Percentiles rank a stretch among this genome's conserved stretches.
Evolutionary conservation across 139 green algal species (phyloP).

Genomic region (Closterium sp.): DNA sequence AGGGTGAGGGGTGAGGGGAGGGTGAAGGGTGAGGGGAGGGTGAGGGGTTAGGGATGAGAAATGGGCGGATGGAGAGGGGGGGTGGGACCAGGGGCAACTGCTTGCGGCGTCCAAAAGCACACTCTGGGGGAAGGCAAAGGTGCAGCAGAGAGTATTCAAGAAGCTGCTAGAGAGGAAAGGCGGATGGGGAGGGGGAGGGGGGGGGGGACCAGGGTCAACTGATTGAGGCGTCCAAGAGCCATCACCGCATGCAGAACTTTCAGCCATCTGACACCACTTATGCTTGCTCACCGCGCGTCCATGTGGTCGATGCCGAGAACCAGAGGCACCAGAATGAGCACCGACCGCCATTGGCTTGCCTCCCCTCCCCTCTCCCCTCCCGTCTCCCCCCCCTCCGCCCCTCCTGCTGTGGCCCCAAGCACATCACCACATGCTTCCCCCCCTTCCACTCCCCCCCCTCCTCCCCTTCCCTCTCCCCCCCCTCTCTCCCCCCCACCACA

Average conservation of each 20-base stretch:
- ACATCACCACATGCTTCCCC: not conserved
- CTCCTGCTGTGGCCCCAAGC: not conserved
- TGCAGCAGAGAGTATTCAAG: not conserved
- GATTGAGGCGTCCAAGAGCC: too few relatives aligned
- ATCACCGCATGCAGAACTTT: too few relatives aligned
- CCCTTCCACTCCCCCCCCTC: not conserved
- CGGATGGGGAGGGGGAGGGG: too few relatives aligned
- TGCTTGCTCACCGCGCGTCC: not conserved
- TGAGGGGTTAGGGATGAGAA: too few relatives aligned
- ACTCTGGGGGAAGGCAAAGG: not conserved
- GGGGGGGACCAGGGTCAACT: too few relatives aligned
- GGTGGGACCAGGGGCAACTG: too few relatives aligned
- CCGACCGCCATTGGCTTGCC: not conserved
- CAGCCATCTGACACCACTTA: too few relatives aligned
- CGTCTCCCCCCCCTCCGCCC: not conserved
- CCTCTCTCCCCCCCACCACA: not conserved
- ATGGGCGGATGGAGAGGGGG: too few relatives aligned
- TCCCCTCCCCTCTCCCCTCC: not conserved
- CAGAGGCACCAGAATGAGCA: not conserved
- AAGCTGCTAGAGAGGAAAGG: too few relatives aligned
- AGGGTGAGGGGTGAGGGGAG: not conserved
- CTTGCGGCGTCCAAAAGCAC: not conserved
- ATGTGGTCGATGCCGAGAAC: not conserved
- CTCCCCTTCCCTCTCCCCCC: not conserved
- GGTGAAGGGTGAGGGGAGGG: too few relatives aligned